Conservation (phyloP, 345 rosid genomes). For the Mercurialis annua region DNA sequence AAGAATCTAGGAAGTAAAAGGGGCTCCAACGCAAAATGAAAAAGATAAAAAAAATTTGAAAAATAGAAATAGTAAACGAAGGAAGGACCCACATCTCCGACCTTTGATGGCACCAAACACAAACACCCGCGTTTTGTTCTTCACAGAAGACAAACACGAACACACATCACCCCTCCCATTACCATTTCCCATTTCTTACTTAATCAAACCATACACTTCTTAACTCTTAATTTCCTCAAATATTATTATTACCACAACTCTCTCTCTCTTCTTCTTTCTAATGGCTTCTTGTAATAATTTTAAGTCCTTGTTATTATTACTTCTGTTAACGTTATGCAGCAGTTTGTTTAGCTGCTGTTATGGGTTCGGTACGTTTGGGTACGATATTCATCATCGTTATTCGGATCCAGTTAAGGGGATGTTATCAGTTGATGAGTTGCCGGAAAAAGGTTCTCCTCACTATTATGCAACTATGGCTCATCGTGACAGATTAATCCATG, state of each 20-base stretch:
- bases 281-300: neutral
- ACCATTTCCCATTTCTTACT: neutral
- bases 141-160: neutral
- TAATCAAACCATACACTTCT: neutral
- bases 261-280: neutral
- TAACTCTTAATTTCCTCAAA: neutral
- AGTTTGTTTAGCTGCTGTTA: slow-evolving; percentile 18
- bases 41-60: neutral
- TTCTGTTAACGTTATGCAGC: slow-evolving; percentile 7
- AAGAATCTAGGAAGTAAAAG: neutral
- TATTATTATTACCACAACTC: neutral
- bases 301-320: neutral
- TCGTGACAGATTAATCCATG: slow-evolving; percentile 65
- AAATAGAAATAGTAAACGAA: neutral
- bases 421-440: slow-evolving; percentile 55
- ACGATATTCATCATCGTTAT: slow-evolving; percentile 70
- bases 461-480: slow-evolving; percentile 67
- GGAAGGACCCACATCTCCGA: neutral
- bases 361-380: slow-evolving; percentile 61
- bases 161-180: neutral
- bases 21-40: neutral
- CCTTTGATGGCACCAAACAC: neutral
- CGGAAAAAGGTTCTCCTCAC: slow-evolving; percentile 53
- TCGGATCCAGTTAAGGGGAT: slow-evolving; percentile 74
- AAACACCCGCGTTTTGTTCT: slow-evolving; percentile 1